Base-by-base conservation (phyloP, 2,329 filamentous ascomycete genomes). In the Sporothrix inflata region DNA sequence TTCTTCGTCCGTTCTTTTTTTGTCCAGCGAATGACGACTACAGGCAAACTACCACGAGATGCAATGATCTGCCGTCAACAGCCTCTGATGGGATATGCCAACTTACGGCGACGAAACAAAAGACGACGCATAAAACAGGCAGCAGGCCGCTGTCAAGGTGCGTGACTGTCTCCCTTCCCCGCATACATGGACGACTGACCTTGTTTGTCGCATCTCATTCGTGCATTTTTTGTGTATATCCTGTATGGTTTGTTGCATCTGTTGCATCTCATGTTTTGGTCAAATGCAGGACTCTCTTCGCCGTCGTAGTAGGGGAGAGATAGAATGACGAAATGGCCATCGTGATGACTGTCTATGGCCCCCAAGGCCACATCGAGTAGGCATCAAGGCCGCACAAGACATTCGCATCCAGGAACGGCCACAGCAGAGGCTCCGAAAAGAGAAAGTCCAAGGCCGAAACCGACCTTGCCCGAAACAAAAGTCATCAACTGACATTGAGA, bases 201-300 rank as follows among this genome's bases (percentile, higher is more conserved):
- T 55, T 21, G 49, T 57, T 57, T 69, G 67, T 12, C 34, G 67
- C 51, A 57, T 69, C 38, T 55, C n/a, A 42, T 69, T 51, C 38
- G 49, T 69, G 45, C 65, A 4, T 27, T 42, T 65, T 34, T 7
- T 16, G 21, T 34, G 40, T 47, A 16, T 47, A 19, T n/a, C 6
- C 14, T 42, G 49, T n/a, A 14, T 57, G 34, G 30, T 57, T 57
- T 42, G 47, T 40, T 38, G 66, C 66, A 40, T 40, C 5, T n/a
- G 27, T 51, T 68, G 47, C 34, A 49, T 66, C 8, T 21, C 49
- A 12, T 60, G 60, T 42, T 42, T 42, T 42, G 38, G 38, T 9
- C 38, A 42, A 45, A 63, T 65, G 60, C 60, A 65, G 60, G 38
- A 65, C 60, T 65, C 60, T 12, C 16, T n/a, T n/a, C n/a, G n/a